phyloP scores from a whole-genome alignment of 345 rosid genomes.

The Populus simonii region DNA sequence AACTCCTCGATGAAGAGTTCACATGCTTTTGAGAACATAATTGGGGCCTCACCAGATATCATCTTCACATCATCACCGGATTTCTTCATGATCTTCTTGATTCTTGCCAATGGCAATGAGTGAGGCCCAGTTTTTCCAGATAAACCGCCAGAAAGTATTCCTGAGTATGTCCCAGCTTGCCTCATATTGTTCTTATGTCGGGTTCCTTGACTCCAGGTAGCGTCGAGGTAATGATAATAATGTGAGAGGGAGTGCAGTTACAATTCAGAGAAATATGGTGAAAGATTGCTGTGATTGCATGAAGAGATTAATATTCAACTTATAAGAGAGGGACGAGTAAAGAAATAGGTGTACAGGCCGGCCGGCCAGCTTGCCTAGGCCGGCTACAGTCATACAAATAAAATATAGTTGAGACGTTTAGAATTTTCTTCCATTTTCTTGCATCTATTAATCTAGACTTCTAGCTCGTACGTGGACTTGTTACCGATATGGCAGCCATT shows the following conservation, averaged over 20 bases:
- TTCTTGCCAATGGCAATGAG: slow-evolving; percentile 58
- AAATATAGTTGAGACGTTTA: background rate
- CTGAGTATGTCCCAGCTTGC: slow-evolving; percentile 55
- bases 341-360: slow-evolving; percentile 8
- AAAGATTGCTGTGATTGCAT: background rate
- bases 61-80: slow-evolving; percentile 59
- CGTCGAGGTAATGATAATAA: background rate
- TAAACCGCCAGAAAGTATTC: slow-evolving; percentile 30
- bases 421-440: background rate
- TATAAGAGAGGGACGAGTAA: background rate
- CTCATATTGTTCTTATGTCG: slow-evolving; percentile 32
- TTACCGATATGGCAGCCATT: no score
- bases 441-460: background rate
- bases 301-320: background rate
- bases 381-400: slow-evolving; percentile 20
- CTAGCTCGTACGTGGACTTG: background rate
- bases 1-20: slow-evolving; percentile 63
- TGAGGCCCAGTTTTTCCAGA: slow-evolving; percentile 44
- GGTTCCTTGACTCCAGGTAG: background rate
- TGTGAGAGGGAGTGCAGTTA: background rate
- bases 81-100: slow-evolving; percentile 75
- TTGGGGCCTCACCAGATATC: slow-evolving; percentile 64
- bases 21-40: slow-evolving; percentile 60
- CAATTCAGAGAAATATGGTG: background rate
- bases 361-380: slow-evolving; percentile 30